Percentiles rank a stretch among this genome's conserved stretches.
These are phyloP conservation scores for Penicillium argentinense DNA, from an alignment of 495 filamentous ascomycete species.

Conservation along the genomic window DNA sequence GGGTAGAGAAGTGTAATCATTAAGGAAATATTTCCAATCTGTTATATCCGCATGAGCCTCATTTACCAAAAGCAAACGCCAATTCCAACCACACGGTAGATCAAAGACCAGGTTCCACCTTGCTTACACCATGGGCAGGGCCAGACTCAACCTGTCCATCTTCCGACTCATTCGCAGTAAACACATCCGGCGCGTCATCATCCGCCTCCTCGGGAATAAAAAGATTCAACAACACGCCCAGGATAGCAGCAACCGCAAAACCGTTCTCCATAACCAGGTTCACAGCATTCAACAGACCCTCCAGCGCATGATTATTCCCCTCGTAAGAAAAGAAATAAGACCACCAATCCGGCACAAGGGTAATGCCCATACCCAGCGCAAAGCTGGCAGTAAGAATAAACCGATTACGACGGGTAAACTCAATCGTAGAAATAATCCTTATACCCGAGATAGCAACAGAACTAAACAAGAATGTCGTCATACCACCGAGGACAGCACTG, in stretches of 20 bases:
- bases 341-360: constrained; percentile 78
- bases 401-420: constrained; percentile 81
- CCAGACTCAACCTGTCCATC: constrained; percentile 10
- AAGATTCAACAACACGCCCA: constrained; percentile 73
- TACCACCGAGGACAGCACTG: constrained; percentile 76
- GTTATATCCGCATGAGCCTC: too few species aligned
- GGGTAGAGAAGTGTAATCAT: too few species aligned
- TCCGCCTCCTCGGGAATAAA: constrained; percentile 71
- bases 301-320: constrained; percentile 68
- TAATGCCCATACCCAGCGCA: constrained; percentile 76
- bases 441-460: constrained; percentile 84
- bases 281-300: constrained; percentile 82
- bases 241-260: constrained; percentile 63
- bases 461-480: constrained; percentile 90
- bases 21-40: too few species aligned
- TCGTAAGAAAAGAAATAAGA: constrained; percentile 70
- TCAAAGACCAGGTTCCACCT: neutral
- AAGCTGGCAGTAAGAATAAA: constrained; percentile 84
- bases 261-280: constrained; percentile 75
- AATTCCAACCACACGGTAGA: too few species aligned
- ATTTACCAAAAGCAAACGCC: too few species aligned
- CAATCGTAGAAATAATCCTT: constrained; percentile 74
- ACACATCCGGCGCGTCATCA: constrained; percentile 41
- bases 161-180: constrained; percentile 19
- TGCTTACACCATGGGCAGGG: neutral